Conservation (phyloP, 2,329 filamentous ascomycete species). For the Aspergillus sp. region DNA sequence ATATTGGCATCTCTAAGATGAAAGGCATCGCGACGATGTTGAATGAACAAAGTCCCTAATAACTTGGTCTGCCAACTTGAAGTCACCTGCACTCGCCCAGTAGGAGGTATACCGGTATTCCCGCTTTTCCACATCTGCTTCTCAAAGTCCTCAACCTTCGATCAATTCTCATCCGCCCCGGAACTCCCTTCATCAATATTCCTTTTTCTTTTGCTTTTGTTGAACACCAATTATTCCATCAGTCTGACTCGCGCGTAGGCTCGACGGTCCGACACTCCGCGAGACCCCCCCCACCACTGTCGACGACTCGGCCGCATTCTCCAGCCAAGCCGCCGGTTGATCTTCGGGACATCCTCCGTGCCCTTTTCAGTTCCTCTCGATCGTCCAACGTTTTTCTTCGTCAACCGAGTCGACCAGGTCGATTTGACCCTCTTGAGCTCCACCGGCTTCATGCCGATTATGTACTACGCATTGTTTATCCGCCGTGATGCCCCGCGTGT, state of each 20-base stretch:
- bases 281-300: slow-evolving; percentile 1
- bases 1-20: too few relatives aligned
- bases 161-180: too few relatives aligned
- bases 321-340: slow-evolving; percentile 24
- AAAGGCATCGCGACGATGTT: too few relatives aligned
- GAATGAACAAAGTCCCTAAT: too few relatives aligned
- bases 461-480: neutral
- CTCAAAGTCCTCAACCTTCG: too few relatives aligned
- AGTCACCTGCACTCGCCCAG: too few relatives aligned
- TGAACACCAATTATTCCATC: neutral
- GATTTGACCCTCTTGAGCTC: neutral
- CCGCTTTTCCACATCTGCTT: too few relatives aligned
- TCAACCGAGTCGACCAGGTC: too few relatives aligned
- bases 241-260: neutral
- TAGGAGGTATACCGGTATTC: too few relatives aligned
- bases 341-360: slow-evolving; percentile 28
- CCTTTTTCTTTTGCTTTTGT: neutral
- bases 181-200: neutral
- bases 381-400: neutral
- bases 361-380: slow-evolving; percentile 17
- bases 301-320: neutral
- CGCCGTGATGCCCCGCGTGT: neutral
- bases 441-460: slow-evolving; percentile 1
- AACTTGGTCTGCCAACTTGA: too few relatives aligned
- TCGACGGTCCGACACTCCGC: slow-evolving; percentile 22